Base-by-base conservation (phyloP, 805 yeast species). In the Novakomyces olei region DNA sequence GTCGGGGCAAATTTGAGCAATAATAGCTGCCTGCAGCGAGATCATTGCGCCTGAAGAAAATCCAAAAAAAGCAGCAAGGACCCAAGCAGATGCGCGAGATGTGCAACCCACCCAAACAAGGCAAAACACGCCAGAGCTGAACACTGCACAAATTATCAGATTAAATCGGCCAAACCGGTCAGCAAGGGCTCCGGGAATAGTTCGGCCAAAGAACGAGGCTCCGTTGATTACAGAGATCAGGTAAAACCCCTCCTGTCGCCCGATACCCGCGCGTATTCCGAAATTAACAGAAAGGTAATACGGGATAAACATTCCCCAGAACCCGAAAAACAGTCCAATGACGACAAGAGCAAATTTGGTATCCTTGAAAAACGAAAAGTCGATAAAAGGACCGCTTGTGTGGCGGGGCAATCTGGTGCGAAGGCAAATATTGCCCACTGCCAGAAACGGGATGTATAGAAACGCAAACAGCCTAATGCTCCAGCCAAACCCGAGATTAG, bases 401-500 rank as follows among this genome's bases (percentile, higher is more conserved):
- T 32, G 34, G 4, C 36, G 27, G 16, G 23, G 23, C n/a, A 51
- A 36, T 10, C 57, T 37, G 2, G 52, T 37, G 15, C 39, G 39
- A 26, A 49, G 30, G n/a, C 44, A 28, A 5, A 46, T 12, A n/a
- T 45, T 41, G 30, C 49, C 35, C 5, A 49, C 26, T 4, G 34
- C 20, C 8, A 41, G 36, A 9, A 53, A 47, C 0, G 37, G 53
- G 5, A 54, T 37, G 30, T 58, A 50, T 12, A 65, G 45, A 39
- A 67, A 58, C 0, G 65, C 66, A 31, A 65, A 47, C 10, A 58
- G 50, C 32, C 74, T 52, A 28, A 63, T 53, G 3, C 67, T 61
- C 72, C 73, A 67, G 7, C 52, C 54, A 41, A 63, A 66, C 1
- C 73, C 73, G 16, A 64, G 54, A 9, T 47, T 42, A 5, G 41